A percentile compares a stretch with the other conserved stretches of the same genome.
Conservation (phyloP, 805 yeast genomes). For the Komagataella kurtzmanii region DNA sequence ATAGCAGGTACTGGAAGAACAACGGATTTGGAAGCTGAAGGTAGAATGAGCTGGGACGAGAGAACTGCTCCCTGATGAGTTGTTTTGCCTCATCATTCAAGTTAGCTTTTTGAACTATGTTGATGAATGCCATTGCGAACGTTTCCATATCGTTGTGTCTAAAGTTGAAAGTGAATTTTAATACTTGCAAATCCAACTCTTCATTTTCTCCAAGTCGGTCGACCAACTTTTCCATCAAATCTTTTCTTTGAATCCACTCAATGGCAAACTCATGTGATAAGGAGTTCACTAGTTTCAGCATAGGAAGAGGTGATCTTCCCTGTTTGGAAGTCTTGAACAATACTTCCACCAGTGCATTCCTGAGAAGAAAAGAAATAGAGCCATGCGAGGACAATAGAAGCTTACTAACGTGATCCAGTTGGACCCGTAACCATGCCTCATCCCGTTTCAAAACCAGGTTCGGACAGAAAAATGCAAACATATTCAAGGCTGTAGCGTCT, state of each 20-base stretch:
- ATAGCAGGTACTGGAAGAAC: not conserved
- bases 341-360: not conserved
- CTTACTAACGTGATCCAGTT: not conserved
- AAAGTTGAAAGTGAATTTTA: not conserved
- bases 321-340: not conserved
- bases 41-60: not conserved
- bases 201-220: not conserved
- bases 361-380: not conserved
- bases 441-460: not conserved
- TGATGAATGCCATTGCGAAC: not conserved
- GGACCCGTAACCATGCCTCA: not conserved
- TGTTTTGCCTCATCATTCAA: not conserved
- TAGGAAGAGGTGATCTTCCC: not conserved
- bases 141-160: not conserved
- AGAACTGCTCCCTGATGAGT: not conserved
- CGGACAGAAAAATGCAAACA: not conserved
- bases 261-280: not conserved
- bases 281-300: not conserved
- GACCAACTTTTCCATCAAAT: not conserved
- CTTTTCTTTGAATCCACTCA: not conserved
- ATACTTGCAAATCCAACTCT: not conserved
- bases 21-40: not conserved
- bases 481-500: not conserved
- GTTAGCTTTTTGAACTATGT: not conserved
- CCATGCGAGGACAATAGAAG: not conserved